These are phyloP conservation scores for Exophiala bonariae DNA, from an alignment of 2,329 filamentous ascomycete species.

Conservation along the genomic window DNA sequence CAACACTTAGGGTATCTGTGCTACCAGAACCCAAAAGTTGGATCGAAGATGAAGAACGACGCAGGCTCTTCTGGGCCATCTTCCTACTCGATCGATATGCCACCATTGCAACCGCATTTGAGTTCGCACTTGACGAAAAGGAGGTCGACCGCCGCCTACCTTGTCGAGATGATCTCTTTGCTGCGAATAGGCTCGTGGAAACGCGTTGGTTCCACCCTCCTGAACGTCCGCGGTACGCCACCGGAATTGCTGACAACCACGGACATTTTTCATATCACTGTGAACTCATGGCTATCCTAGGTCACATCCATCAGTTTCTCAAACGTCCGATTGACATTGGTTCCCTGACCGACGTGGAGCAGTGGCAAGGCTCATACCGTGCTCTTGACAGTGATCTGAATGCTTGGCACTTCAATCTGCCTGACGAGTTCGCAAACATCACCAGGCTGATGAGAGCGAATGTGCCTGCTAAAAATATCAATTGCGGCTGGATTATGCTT, in stretches of 20 bases:
- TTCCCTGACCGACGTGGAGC: constrained; percentile 77
- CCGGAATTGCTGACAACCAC: constrained; percentile 74
- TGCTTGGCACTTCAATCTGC: constrained; percentile 80
- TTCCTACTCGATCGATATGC: constrained; percentile 88
- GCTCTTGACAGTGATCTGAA: constrained; percentile 78
- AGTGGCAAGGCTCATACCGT: constrained; percentile 85
- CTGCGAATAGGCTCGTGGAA: constrained; percentile 79
- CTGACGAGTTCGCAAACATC: constrained; percentile 81
- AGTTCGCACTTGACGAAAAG: constrained; percentile 84
- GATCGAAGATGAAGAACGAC: constrained; percentile 83
- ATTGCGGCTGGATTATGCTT: constrained; percentile 86
- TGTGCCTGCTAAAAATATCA: constrained; percentile 67
- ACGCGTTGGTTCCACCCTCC: constrained; percentile 75
- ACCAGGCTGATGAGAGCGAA: constrained; percentile 70
- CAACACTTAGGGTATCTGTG: constrained; percentile 81
- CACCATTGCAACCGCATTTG: constrained; percentile 86
- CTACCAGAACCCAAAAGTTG: constrained; percentile 81
- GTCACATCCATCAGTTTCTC: constrained; percentile 82
- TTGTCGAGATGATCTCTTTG: constrained; percentile 83
- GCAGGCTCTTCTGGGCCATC: constrained; percentile 90
- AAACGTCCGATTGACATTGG: constrained; percentile 89
- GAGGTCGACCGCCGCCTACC: constrained; percentile 86
- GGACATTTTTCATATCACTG: constrained; percentile 89
- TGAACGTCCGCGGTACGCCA: constrained; percentile 59
- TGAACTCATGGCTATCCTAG: constrained; percentile 83